Evolutionary conservation across 2,329 filamentous ascomycete species (phyloP).

Genomic region (Mycosphaerella arachidis): DNA sequence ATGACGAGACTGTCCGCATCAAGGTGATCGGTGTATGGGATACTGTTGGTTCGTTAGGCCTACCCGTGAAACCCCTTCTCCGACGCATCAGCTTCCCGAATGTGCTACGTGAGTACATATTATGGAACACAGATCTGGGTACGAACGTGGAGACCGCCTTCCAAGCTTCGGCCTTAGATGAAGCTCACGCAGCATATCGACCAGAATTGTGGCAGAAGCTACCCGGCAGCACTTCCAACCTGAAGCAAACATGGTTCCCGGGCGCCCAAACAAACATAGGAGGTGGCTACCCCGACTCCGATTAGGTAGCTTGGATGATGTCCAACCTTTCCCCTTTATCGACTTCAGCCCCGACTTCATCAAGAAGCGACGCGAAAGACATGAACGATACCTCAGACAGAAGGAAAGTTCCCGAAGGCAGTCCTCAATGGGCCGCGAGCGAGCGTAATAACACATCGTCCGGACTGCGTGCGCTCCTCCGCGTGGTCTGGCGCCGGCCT

Average conservation of each 20-base stretch:
- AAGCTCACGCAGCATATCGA: constrained; percentile 47
- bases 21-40: constrained; percentile 47
- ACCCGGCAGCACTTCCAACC: constrained; percentile 24
- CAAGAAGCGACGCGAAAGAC: constrained; percentile 11
- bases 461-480: constrained; percentile 9
- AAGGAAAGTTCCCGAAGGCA: constrained; percentile 7
- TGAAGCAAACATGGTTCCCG: constrained; percentile 53
- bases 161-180: constrained; percentile 53
- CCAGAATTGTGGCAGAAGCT: constrained; percentile 47
- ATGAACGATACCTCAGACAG: constrained; percentile 4
- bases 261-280: constrained; percentile 52
- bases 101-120: constrained; percentile 29
- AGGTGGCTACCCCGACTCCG: constrained; percentile 39
- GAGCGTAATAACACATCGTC: constrained; percentile 10
- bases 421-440: constrained; percentile 10
- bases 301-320: constrained; percentile 44
- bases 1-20: constrained; percentile 6
- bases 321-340: constrained; percentile 25
- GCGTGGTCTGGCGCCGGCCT: constrained; percentile 6
- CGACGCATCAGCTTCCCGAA: constrained; percentile 25
- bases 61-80: constrained; percentile 33
- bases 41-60: constrained; percentile 41
- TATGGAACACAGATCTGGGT: constrained; percentile 33
- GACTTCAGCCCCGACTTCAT: constrained; percentile 32
- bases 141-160: constrained; percentile 49